Conservation (phyloP, 305 asterid species). For the Fraxinus albicans region DNA sequence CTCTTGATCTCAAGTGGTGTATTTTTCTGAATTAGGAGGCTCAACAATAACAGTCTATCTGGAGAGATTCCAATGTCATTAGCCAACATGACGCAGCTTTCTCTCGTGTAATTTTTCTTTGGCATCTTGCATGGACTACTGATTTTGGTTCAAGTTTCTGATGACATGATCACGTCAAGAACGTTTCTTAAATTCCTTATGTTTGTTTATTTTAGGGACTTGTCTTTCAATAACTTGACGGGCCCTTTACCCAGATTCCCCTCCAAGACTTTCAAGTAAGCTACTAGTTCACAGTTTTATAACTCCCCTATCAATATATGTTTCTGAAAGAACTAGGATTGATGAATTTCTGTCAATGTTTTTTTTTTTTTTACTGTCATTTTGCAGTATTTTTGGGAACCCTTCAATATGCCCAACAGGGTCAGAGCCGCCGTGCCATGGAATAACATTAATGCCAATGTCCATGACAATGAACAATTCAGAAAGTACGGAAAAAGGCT, state of each 20-base stretch:
- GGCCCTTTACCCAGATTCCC: constrained; percentile 44
- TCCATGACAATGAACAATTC: constrained; percentile 46
- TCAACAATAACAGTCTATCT: constrained; percentile 42
- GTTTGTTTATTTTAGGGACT: constrained; percentile 33
- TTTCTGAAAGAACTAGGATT: not conserved
- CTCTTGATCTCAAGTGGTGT: not conserved
- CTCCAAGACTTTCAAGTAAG: constrained; percentile 45
- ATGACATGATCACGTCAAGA: not conserved
- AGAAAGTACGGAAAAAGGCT: constrained; percentile 23
- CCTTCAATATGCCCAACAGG: constrained; percentile 42
- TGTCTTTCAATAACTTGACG: constrained; percentile 48
- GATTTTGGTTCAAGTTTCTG: not conserved
- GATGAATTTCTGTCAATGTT: not conserved
- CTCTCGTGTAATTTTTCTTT: constrained; percentile 38
- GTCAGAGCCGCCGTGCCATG: constrained; percentile 37
- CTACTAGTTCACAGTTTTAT: not conserved
- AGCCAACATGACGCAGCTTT: constrained; percentile 39
- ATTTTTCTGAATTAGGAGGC: constrained; percentile 33
- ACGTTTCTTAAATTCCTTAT: constrained; percentile 3
- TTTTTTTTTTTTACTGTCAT: not conserved
- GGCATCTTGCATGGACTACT: not conserved
- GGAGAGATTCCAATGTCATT: constrained; percentile 40
- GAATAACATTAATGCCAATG: constrained; percentile 43
- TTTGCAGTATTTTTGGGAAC: constrained; percentile 43
- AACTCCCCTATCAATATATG: not conserved